Percentiles rank a stretch among this genome's conserved stretches.
Evolutionary conservation across 169 alveolate species (phyloP).

Genomic region (Eimeria falciformis): DNA sequence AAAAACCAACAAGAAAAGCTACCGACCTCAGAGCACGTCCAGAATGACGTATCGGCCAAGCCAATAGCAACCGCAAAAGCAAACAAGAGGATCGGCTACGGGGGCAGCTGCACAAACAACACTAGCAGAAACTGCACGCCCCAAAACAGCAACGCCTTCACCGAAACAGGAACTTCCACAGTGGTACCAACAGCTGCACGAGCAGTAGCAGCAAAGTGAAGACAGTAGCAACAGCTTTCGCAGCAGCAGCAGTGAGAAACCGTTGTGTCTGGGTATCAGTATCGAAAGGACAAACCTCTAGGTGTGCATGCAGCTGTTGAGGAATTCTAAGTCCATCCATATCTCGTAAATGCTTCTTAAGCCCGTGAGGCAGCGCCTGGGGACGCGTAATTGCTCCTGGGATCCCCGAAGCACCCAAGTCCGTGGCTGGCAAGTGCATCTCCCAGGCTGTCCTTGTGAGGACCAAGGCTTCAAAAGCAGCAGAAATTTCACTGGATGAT

Average conservation of each 20-base stretch:
- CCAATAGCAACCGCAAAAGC: not conserved
- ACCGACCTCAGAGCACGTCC: not conserved
- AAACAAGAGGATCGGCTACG: not conserved
- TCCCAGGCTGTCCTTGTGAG: slow-evolving; percentile 72
- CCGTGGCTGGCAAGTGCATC: slow-evolving; percentile 12
- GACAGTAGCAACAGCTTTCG: too few relatives aligned
- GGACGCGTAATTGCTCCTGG: not conserved
- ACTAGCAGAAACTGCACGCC: not conserved
- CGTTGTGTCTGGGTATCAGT: not conserved
- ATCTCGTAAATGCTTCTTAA: not conserved
- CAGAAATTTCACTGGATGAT: not conserved
- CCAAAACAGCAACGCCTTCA: not conserved
- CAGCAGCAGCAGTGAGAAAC: too few relatives aligned
- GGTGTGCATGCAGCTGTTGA: slow-evolving; percentile 40
- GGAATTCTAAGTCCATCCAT: slow-evolving; percentile 43
- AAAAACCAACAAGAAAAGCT: not conserved
- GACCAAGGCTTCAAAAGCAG: slow-evolving; percentile 61
- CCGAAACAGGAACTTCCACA: too few relatives aligned
- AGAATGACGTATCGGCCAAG: not conserved
- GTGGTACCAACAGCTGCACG: too few relatives aligned
- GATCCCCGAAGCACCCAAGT: not conserved
- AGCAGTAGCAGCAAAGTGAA: too few relatives aligned
- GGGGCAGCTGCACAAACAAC: not conserved
- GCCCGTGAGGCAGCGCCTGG: not conserved
- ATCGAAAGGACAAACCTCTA: slow-evolving; percentile 13